Conservation (phyloP, 1,139 yeast genomes). For the Suzukiozyma palmioleophila region DNA sequence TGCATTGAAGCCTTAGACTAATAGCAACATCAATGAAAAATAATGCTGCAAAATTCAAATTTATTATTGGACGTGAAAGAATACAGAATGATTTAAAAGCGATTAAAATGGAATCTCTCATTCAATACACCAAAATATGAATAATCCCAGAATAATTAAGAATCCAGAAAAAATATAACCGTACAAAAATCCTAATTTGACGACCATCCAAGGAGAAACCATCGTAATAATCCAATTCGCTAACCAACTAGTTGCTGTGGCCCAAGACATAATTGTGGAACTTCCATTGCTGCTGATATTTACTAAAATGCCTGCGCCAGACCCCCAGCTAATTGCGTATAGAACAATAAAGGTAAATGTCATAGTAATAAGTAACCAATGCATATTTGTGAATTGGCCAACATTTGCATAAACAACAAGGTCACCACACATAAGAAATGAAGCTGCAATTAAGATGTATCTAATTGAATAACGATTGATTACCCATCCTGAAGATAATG, state of each 20-base stretch:
- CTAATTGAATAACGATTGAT: constrained; percentile 8
- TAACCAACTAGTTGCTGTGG: constrained; percentile 21
- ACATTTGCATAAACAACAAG: constrained; percentile 12
- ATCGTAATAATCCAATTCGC: constrained; percentile 23
- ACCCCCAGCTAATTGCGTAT: constrained; percentile 34
- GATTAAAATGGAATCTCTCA: too few species aligned
- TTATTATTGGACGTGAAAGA: too few species aligned
- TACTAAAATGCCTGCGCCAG: constrained; percentile 24
- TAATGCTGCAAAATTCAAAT: too few species aligned
- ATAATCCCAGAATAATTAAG: constrained; percentile 15
- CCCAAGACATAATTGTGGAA: constrained; percentile 17
- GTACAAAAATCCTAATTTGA: constrained; percentile 15
- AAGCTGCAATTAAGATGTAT: constrained; percentile 9
- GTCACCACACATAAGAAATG: constrained; percentile 13
- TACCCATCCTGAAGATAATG: constrained; percentile 11
- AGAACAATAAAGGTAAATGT: constrained; percentile 17
- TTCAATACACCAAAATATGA: constrained; percentile 8
- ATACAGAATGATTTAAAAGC: too few species aligned
- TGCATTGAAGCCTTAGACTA: too few species aligned
- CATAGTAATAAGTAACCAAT: constrained; percentile 4
- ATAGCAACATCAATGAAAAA: too few species aligned
- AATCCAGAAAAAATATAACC: constrained; percentile 18
- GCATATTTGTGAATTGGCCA: constrained; percentile 8
- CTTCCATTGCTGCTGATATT: constrained; percentile 20
- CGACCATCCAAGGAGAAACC: constrained; percentile 20